Conservation (phyloP, 495 filamentous ascomycete species). For the Chaetomium fimeti region DNA sequence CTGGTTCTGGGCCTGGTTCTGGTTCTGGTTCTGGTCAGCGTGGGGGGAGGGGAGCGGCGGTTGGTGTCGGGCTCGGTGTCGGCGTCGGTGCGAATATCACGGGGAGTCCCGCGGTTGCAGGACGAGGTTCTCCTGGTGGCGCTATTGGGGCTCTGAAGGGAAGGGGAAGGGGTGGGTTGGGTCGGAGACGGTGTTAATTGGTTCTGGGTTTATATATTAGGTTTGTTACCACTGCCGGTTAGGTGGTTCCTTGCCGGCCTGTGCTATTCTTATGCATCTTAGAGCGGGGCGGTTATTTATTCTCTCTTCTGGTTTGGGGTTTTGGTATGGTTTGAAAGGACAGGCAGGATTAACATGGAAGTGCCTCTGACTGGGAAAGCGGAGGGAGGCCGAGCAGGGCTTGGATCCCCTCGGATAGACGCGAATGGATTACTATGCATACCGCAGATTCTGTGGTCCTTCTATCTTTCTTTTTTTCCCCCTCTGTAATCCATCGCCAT, state of each 20-base stretch:
- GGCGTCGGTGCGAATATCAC: background rate
- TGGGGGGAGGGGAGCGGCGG: background rate
- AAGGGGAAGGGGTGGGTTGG: background rate
- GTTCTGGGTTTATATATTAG: no score
- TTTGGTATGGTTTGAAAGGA: background rate
- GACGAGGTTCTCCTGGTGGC: background rate
- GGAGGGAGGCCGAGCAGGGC: background rate
- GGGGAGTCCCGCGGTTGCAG: background rate
- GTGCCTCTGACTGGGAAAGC: no score
- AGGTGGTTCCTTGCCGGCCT: background rate
- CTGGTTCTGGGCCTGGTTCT: no score
- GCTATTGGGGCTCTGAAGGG: background rate
- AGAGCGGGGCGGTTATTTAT: background rate
- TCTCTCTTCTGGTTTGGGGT: background rate
- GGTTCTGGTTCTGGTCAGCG: no score
- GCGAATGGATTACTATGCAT: background rate
- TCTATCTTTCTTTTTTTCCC: background rate
- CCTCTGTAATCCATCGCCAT: no score
- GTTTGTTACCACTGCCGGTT: no score
- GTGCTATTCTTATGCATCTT: background rate
- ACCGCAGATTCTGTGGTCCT: background rate
- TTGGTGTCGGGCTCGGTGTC: background rate
- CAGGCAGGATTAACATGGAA: constrained; percentile 1
- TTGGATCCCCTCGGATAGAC: constrained; percentile 2
- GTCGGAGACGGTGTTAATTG: constrained; percentile 13